Evolutionary conservation across 75 land plant genomes (phyloP), one percentile per base, ranked within the genome.

Genomic region (Adiantum capillusveneris): DNA sequence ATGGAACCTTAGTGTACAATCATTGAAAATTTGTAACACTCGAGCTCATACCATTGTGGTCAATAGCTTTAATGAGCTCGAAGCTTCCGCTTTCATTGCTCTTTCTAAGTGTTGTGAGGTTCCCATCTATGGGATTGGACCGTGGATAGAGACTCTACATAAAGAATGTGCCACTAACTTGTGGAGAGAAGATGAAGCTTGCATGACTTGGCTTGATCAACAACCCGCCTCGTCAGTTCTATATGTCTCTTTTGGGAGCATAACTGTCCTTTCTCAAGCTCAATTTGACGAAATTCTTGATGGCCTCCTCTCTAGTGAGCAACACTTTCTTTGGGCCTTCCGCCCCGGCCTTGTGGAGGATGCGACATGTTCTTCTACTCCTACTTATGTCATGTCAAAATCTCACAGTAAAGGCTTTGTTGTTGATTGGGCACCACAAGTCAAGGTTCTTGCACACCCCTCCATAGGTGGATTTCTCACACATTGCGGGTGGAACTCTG

Each of bases 161-260:
- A 34, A 34, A 9, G 37, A 34, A 9, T 34, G 37, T 9, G 9
- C 7, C 37, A 34, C 37, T 34, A 34, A 9, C 37, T 34, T 34
- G 37, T 58, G 69, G 62, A 45, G 6, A 11, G 62, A 67, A 1
- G 69, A 67, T 31, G 27, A 29, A 16, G 44, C 16, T 6, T 58
- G 43, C 29, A 30, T 67, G 41, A 6, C 20, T 1, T 67, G 69
- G 69, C 62, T 67, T 2, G 62, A 59, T 18, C 28, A 18, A 2
- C 69, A 42, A 14, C 25, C 49, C 0, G 62, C 49, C 11, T 14
- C 17, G 0, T 63, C 73, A 11, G 52, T 70, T 16, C 2, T 57
- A 5, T 70, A 55, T 25, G 21, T 70, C 25, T 54, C 73, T 20
- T 70, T 70, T 20, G 73, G 73, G 14, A 70, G 73, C 66, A 12